phyloP scores from a whole-genome alignment of 805 yeast species.

The Suhomyces pyralidae region DNA sequence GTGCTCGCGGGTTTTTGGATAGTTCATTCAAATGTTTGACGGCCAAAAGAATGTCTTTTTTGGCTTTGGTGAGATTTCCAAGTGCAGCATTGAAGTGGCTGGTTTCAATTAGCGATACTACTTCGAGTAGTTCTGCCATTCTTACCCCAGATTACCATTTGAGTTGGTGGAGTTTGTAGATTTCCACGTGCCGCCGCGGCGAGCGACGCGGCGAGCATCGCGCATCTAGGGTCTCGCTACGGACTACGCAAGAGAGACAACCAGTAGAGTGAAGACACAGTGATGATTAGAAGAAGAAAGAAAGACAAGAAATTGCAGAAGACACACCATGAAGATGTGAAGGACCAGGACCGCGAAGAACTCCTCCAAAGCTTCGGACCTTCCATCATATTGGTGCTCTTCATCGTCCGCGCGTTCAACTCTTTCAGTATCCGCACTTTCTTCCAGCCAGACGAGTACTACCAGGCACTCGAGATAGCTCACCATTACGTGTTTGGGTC shows the following conservation, averaged over 20 bases:
- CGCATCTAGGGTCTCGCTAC: neutral
- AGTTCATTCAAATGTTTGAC: constrained; percentile 22
- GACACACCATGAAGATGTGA: neutral
- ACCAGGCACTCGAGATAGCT: constrained; percentile 92
- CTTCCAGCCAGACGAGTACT: constrained; percentile 96
- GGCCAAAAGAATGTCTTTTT: constrained; percentile 18
- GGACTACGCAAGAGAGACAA: neutral
- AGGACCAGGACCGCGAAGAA: neutral
- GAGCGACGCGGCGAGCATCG: neutral
- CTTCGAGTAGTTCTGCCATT: neutral
- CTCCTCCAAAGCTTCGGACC: neutral
- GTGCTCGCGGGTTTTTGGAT: constrained; percentile 7
- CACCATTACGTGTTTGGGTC: constrained; percentile 69
- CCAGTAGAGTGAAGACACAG: neutral
- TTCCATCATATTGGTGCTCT: neutral
- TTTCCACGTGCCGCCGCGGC: neutral
- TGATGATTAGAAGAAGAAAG: neutral
- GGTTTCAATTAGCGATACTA: constrained; percentile 12
- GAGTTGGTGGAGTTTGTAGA: neutral
- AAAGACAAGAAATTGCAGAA: neutral
- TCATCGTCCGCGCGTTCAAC: constrained; percentile 55
- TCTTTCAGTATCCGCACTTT: constrained; percentile 65
- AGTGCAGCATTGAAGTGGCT: constrained; percentile 13
- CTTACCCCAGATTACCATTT: neutral
- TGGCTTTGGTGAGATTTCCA: constrained; percentile 15